phyloP scores from a whole-genome alignment of 345 rosid species.

The Kernera saxatilis region DNA sequence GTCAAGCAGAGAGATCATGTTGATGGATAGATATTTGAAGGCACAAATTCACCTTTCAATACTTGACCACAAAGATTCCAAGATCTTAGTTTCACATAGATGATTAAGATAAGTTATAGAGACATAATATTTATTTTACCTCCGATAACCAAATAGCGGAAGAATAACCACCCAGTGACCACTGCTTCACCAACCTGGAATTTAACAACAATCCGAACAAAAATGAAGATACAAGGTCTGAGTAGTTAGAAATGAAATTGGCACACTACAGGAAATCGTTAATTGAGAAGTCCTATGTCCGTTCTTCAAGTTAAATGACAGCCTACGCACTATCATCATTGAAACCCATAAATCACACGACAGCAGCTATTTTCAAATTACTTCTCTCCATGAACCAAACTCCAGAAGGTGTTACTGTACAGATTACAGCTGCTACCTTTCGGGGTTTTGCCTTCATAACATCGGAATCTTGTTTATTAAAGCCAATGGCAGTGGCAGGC shows the following conservation, averaged over 20 bases:
- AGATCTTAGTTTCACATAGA: background rate
- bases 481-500: slow-evolving; percentile 99
- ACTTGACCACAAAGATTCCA: background rate
- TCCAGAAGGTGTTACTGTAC: background rate
- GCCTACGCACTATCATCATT: background rate
- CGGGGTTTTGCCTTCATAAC: slow-evolving; percentile 99
- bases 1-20: background rate
- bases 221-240: slow-evolving; percentile 1
- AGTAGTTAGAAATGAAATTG: slow-evolving; percentile 2
- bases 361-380: background rate
- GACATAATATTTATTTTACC: slow-evolving; percentile 43
- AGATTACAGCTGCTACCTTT: slow-evolving; percentile 50
- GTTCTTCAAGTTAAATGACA: background rate
- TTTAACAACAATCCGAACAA: slow-evolving; percentile 19
- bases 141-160: slow-evolving; percentile 97
- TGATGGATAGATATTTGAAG: slow-evolving; percentile 3
- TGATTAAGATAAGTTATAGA: background rate
- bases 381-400: background rate
- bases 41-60: background rate
- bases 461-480: slow-evolving; percentile 93
- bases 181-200: slow-evolving; percentile 95
- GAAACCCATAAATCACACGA: background rate
- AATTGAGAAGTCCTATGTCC: background rate
- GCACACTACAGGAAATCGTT: background rate
- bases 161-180: slow-evolving; percentile 95